phyloP scores from a whole-genome alignment of 2,329 filamentous ascomycete species.

The Aspergillus ibericus region DNA sequence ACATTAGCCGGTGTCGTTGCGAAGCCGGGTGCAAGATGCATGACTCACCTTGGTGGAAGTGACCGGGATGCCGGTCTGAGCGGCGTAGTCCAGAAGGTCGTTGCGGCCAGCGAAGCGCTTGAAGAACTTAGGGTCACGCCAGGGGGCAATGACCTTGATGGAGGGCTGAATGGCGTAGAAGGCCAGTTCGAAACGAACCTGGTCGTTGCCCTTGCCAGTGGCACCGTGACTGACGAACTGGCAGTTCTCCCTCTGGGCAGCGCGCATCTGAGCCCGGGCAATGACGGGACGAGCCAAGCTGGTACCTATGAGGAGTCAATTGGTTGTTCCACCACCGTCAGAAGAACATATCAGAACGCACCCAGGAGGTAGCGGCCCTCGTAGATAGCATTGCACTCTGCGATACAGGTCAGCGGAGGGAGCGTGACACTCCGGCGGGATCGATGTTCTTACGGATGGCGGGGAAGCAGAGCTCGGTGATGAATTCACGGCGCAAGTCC shows the following conservation, averaged over 20 bases:
- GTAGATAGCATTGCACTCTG: constrained; percentile 60
- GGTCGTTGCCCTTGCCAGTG: constrained; percentile 52
- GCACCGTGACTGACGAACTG: constrained; percentile 47
- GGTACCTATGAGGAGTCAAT: constrained; percentile 28
- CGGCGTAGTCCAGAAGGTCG: constrained; percentile 51
- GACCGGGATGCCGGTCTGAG: constrained; percentile 49
- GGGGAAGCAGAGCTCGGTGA: constrained; percentile 77
- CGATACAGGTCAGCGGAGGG: background rate
- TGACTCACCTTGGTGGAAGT: constrained; percentile 44
- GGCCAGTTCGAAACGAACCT: constrained; percentile 52
- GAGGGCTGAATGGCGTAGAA: constrained; percentile 51
- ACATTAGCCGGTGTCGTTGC: background rate
- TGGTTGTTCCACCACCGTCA: background rate
- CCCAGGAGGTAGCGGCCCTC: constrained; percentile 65
- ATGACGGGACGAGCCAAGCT: constrained; percentile 50
- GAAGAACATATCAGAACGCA: constrained; percentile 28
- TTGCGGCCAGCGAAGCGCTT: constrained; percentile 51
- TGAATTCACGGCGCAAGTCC: constrained; percentile 70
- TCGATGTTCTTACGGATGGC: constrained; percentile 53
- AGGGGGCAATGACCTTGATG: constrained; percentile 52
- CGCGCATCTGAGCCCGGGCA: constrained; percentile 45
- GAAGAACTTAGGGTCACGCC: constrained; percentile 51
- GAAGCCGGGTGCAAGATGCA: background rate
- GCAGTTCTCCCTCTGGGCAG: constrained; percentile 45
- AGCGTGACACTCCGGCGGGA: background rate